Evolutionary conservation across 1,284 basidiomycete genomes (phyloP).

Genomic region (Erythrobasidium hasegawianum): DNA sequence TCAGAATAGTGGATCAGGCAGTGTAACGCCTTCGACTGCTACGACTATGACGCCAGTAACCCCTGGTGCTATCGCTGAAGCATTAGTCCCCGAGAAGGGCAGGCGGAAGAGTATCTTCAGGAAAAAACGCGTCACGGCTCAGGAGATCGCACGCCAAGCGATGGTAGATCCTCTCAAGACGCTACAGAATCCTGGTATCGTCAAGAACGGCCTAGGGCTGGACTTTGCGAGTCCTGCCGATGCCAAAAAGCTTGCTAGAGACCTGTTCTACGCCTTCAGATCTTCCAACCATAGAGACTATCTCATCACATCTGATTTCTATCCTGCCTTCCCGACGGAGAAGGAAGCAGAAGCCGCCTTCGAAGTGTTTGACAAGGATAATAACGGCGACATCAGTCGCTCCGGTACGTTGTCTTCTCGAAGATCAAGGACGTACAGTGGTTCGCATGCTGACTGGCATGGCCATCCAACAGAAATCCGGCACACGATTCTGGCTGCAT

Average conservation of each 20-base stretch:
- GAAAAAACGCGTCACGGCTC: slow-evolving; percentile 35
- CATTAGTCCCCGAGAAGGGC: slow-evolving; percentile 1
- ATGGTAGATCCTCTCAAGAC: slow-evolving; percentile 39
- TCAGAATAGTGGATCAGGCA: background rate
- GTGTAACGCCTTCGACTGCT: background rate
- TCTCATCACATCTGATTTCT: slow-evolving; percentile 48
- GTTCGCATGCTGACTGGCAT: background rate
- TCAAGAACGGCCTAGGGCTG: slow-evolving; percentile 26
- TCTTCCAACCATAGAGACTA: slow-evolving; percentile 41
- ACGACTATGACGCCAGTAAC: background rate
- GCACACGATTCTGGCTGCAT: slow-evolving; percentile 31
- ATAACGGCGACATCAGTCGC: slow-evolving; percentile 28
- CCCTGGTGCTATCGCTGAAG: background rate
- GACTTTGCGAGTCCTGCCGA: slow-evolving; percentile 25
- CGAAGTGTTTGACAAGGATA: slow-evolving; percentile 40
- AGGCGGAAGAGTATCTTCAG: slow-evolving; percentile 13
- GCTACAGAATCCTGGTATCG: slow-evolving; percentile 22
- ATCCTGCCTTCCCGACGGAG: slow-evolving; percentile 41
- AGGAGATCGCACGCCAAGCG: slow-evolving; percentile 38
- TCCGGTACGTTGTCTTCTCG: background rate
- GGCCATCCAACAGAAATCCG: slow-evolving; percentile 13
- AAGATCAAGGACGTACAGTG: too few relatives aligned
- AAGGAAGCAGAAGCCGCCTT: slow-evolving; percentile 38
- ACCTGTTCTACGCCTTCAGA: slow-evolving; percentile 47
- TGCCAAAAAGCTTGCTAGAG: slow-evolving; percentile 45